Base-by-base conservation (phyloP, 176 grass and related monocot genomes). In the Oropetium thomaeum region DNA sequence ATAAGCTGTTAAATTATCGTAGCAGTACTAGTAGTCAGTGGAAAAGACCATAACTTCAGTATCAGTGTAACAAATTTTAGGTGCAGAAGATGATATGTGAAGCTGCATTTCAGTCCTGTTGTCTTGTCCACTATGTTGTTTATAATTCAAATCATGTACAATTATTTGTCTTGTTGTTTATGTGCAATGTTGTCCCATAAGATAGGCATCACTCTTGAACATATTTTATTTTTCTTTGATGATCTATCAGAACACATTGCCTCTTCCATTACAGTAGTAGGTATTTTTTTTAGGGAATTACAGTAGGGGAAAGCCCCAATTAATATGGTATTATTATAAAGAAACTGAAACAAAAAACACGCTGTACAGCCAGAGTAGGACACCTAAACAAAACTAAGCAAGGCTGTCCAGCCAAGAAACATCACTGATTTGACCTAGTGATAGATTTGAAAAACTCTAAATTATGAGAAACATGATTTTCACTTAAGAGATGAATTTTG, bases 61-160 rank as follows among this genome's bases (percentile, higher is more conserved):
- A 68, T 14, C 13, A 30, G 38, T 83, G 73, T 86, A 62, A 53
- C 54, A 60, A 38, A 68, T 65, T 51, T 32, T 67, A 67, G 40
- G 67, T 67, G 61, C 25, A 59, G 40, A 35, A 47, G 37, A 37
- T 27, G 31, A 42, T 70, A 49, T 51, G 25, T 17, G 67, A 26
- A 77, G 66, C 35, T 79, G 35, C 29, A 30, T 62, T 23, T 2
- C 19, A 32, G 42, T 33, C 65, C 40, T 51, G 71, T 72, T 13
- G 23, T 77, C 70, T 66, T 42, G 19, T 79, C 27, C n/a, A 20
- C 53, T 42, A 69, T 62, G 78, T 61, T 74, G 19, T 55, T 67
- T 45, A 40, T 66, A 64, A 67, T 72, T 70, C 34, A 51, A 82
- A 38, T 34, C 53, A 20, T 87, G 79, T 83, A 83, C 51, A n/a